Conservation (phyloP, 495 filamentous ascomycete genomes). For the Astrothelium macrocarpum region DNA sequence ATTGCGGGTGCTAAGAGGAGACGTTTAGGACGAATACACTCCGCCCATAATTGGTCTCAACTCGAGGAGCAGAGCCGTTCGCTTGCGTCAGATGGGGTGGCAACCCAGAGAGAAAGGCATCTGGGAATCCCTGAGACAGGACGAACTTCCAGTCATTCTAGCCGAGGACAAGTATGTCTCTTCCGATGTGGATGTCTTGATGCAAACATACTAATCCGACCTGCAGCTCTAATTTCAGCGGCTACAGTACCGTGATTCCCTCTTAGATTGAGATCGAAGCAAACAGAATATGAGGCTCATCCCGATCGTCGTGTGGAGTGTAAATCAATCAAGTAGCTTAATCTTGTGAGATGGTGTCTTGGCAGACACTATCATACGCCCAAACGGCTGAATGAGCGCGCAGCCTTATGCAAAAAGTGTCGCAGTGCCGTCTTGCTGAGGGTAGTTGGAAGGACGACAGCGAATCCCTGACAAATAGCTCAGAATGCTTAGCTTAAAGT, state of each 20-base stretch:
- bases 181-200: not conserved
- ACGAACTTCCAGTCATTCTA: slow-evolving; percentile 34
- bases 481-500: too few species aligned
- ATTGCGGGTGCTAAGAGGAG: not conserved
- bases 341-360: not conserved
- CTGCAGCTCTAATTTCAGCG: not conserved
- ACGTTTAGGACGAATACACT: slow-evolving; percentile 9
- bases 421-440: not conserved
- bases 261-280: not conserved
- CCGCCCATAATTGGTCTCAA: slow-evolving; percentile 27
- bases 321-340: not conserved
- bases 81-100: slow-evolving; percentile 32
- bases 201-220: not conserved
- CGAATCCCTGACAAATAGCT: too few species aligned
- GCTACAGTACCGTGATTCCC: not conserved
- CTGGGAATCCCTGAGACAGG: slow-evolving; percentile 27
- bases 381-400: too few species aligned
- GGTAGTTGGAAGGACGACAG: too few species aligned
- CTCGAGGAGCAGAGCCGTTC: slow-evolving; percentile 23
- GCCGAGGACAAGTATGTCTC: slow-evolving; percentile 15
- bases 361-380: not conserved
- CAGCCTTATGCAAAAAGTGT: too few species aligned
- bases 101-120: slow-evolving; percentile 31
- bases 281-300: too few species aligned
- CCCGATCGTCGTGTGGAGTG: too few species aligned